Base-by-base conservation (phyloP, 495 filamentous ascomycete species). In the Daldinia vernicosa region DNA sequence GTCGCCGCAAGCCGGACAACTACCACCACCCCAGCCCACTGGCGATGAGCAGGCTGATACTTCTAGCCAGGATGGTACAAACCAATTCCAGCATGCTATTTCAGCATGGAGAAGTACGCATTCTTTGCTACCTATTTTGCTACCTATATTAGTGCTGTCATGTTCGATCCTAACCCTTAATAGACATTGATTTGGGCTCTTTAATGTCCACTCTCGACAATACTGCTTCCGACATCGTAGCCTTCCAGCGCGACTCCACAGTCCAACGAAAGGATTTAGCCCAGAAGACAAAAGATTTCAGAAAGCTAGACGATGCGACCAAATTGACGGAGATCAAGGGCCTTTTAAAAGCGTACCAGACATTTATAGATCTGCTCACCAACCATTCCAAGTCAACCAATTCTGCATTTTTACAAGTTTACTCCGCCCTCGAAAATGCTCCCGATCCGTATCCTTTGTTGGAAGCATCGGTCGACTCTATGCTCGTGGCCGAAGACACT, bases 261-360 rank as follows among this genome's bases (percentile, higher is more conserved):
- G 89, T 97, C 14, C 94, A 98, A 76, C 88, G 95, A 52, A 99
- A 99, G 75, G 95, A 99, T 59, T 86, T 99, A 17, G 95, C 95
- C 15, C 94, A 97, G 79, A 98, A 97, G 83, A 99, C 95, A 3
- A 99, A 98, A 77, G 95, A 98, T 77, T 99, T 97, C 73, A 84
- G 93, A 69, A 99, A 98, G 78, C 86, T 97, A 3, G 95, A 98
- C 61, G 96, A 99, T 83, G 85, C 92, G 11, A 89, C 87, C 39
- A 98, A 98, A 79, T 84, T 98, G 19, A 82, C 82, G 1, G 96
- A 99, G 75, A 89, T 93, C 80, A 98, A 98, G 82, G 86, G 88
- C 33, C 82, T 99, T 43, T 81, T 99, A 26, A 98, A 97, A 94
- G 94, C 95, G 15, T 99, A 99, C 81, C 95, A 99, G 79, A 90